A percentile compares a stretch with the other conserved stretches of the same genome.
Conservation (phyloP, 306 rosid species). For the Begonia loranthoides region DNA sequence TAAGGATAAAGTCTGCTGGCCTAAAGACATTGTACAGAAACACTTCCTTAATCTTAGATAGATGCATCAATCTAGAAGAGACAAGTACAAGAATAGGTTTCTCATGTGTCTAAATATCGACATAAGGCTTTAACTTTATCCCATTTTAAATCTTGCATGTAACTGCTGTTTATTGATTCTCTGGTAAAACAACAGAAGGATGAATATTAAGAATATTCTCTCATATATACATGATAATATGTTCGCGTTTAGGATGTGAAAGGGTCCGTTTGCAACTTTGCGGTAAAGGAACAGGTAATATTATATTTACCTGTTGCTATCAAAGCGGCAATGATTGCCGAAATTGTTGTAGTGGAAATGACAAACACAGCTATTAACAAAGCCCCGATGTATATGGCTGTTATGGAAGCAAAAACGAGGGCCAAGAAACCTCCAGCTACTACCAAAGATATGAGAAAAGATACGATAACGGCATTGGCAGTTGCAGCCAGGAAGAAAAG, state of each 20-base stretch:
- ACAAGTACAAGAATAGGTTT: no score
- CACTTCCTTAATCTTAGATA: no score
- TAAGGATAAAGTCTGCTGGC: no score
- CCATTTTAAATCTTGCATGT: neutral
- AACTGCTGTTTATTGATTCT: neutral
- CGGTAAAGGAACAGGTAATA: slow-evolving; percentile 2
- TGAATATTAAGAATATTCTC: neutral
- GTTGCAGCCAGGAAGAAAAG: slow-evolving; percentile 73
- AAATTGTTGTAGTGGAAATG: slow-evolving; percentile 37
- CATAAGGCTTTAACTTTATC: no score
- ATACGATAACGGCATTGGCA: slow-evolving; percentile 47
- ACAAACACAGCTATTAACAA: slow-evolving; percentile 47
- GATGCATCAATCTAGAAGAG: no score
- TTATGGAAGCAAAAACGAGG: slow-evolving; percentile 44
- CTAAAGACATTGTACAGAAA: no score
- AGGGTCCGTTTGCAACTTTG: neutral
- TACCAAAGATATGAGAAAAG: slow-evolving; percentile 58
- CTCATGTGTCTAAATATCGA: no score
- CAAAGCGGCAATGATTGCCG: slow-evolving; percentile 39
- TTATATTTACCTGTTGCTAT: slow-evolving; percentile 39
- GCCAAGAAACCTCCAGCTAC: slow-evolving; percentile 89
- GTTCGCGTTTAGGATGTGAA: neutral
- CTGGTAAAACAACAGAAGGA: neutral
- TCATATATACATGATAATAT: neutral
- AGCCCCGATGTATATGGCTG: slow-evolving; percentile 65